phyloP scores from a whole-genome alignment of 2,329 filamentous ascomycete genomes.

The Cytospora schulzeri region DNA sequence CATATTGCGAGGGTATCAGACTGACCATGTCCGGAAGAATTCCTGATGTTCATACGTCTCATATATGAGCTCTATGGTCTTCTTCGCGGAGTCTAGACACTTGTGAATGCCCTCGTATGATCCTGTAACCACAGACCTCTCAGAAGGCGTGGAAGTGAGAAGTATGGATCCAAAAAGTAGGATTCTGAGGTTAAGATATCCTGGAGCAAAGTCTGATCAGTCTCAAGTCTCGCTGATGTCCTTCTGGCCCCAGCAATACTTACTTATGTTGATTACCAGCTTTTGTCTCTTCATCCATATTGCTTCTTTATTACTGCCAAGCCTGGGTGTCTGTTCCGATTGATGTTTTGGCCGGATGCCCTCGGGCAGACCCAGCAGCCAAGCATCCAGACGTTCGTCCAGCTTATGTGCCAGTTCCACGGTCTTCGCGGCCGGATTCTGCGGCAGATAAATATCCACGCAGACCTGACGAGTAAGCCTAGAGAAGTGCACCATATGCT shows the following conservation, averaged over 20 bases:
- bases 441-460: constrained; percentile 32
- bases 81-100: constrained; percentile 34
- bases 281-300: constrained; percentile 36
- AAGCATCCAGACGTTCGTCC: constrained; percentile 32
- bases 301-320: constrained; percentile 30
- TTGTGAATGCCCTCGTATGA: constrained; percentile 30
- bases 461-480: constrained; percentile 34
- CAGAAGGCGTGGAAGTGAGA: constrained; percentile 29
- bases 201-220: constrained; percentile 13
- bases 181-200: constrained; percentile 35
- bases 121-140: constrained; percentile 29
- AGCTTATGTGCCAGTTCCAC: constrained; percentile 32
- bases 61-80: constrained; percentile 36
- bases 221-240: neutral
- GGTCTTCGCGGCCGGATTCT: constrained; percentile 29
- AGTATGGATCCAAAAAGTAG: constrained; percentile 35
- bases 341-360: constrained; percentile 30
- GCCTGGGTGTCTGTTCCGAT: constrained; percentile 26
- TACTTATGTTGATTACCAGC: constrained; percentile 33
- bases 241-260: neutral
- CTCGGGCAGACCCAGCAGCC: constrained; percentile 31
- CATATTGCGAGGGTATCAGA: neutral
- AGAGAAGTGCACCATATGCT: constrained; percentile 35
- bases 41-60: constrained; percentile 35
- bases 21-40: constrained; percentile 36